These are phyloP conservation scores for Nakaseomyces kungkrabaensis DNA, from an alignment of 1,139 yeast species.

Conservation along the genomic window DNA sequence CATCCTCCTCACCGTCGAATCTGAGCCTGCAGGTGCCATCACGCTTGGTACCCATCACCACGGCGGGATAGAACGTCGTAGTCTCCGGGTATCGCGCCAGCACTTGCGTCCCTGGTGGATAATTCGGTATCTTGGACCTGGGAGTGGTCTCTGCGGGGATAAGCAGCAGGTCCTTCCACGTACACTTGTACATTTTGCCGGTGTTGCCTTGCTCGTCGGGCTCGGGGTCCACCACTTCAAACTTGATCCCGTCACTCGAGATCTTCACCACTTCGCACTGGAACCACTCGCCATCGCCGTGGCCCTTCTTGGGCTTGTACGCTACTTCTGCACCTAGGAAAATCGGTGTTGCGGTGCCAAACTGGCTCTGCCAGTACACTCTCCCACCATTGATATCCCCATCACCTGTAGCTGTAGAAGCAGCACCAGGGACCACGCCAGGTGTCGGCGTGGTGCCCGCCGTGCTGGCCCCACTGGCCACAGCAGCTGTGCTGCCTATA, in stretches of 20 bases:
- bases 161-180: slow-evolving; percentile 65
- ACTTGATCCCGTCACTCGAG: slow-evolving; percentile 61
- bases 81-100: slow-evolving; percentile 96
- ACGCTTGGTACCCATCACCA: slow-evolving; percentile 66
- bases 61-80: slow-evolving; percentile 91
- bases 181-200: slow-evolving; percentile 79
- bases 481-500: slow-evolving; percentile 10
- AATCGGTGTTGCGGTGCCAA: slow-evolving; percentile 54
- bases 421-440: slow-evolving; percentile 1
- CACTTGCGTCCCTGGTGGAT: slow-evolving; percentile 71
- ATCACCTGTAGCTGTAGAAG: not conserved
- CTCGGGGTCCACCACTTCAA: slow-evolving; percentile 92
- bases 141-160: slow-evolving; percentile 48
- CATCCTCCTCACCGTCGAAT: slow-evolving; percentile 97
- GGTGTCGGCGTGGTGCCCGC: slow-evolving; percentile 2
- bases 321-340: slow-evolving; percentile 78
- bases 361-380: slow-evolving; percentile 33
- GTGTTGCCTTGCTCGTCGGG: slow-evolving; percentile 91
- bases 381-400: slow-evolving; percentile 13
- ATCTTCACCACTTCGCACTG: slow-evolving; percentile 84
- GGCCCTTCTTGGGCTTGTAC: slow-evolving; percentile 55
- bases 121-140: slow-evolving; percentile 39
- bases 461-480: slow-evolving; percentile 1
- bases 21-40: slow-evolving; percentile 71
- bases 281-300: slow-evolving; percentile 84